A percentile compares a stretch with the other conserved stretches of the same genome.
These are phyloP conservation scores for Bipolaris bicolor DNA, from an alignment of 2,329 filamentous ascomycete species.

Conservation along the genomic window DNA sequence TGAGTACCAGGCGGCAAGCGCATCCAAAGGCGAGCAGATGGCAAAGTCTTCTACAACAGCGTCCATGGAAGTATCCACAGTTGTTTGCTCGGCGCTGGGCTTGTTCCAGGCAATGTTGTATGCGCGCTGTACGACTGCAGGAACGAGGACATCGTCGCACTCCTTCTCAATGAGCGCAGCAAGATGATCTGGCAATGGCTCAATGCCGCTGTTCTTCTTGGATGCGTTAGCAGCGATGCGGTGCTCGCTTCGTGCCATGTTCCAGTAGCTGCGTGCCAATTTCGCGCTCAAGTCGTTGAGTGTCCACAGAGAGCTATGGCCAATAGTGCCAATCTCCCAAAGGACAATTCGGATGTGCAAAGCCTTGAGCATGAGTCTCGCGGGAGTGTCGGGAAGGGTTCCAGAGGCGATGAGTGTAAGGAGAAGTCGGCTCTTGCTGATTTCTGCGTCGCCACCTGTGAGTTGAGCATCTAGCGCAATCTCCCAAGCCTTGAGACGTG, in stretches of 20 bases:
- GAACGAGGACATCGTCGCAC: slow-evolving; percentile 80
- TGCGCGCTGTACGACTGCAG: slow-evolving; percentile 79
- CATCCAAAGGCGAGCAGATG: slow-evolving; percentile 85
- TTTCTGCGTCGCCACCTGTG: slow-evolving; percentile 85
- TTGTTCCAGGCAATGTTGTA: slow-evolving; percentile 90
- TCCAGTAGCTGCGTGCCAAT: slow-evolving; percentile 79
- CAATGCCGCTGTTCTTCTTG: slow-evolving; percentile 59
- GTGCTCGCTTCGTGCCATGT: slow-evolving; percentile 72
- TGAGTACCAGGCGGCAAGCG: slow-evolving; percentile 90
- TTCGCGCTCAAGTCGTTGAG: slow-evolving; percentile 74
- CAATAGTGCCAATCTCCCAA: slow-evolving; percentile 74
- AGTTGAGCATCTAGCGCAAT: slow-evolving; percentile 93
- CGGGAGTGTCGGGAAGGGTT: slow-evolving; percentile 82
- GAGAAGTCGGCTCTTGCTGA: slow-evolving; percentile 84
- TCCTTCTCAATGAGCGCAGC: slow-evolving; percentile 76
- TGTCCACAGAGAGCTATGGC: slow-evolving; percentile 67
- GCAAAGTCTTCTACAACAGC: slow-evolving; percentile 83
- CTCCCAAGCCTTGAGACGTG: slow-evolving; percentile 87
- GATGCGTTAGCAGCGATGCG: slow-evolving; percentile 50
- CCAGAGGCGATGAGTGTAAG: slow-evolving; percentile 87
- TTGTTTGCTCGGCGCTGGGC: slow-evolving; percentile 71
- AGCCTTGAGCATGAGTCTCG: slow-evolving; percentile 87
- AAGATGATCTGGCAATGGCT: slow-evolving; percentile 77
- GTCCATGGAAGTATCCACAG: slow-evolving; percentile 75
- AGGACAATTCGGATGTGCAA: slow-evolving; percentile 88